Evolutionary conservation across 2,329 filamentous ascomycete genomes (phyloP).

Genomic region (Tolypocladium endophyticum): DNA sequence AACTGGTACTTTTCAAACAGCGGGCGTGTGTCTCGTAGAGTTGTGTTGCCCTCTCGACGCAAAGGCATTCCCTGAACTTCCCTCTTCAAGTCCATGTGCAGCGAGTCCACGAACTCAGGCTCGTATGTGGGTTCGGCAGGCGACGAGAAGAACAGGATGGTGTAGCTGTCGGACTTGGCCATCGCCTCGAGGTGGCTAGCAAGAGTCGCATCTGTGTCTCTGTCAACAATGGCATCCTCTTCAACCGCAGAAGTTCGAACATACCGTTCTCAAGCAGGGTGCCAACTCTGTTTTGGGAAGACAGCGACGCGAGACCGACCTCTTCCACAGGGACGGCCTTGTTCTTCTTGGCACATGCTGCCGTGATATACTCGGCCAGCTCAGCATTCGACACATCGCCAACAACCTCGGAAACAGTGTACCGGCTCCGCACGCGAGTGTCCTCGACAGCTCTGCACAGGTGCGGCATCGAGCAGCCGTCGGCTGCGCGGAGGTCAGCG

Average conservation of each 20-base stretch:
- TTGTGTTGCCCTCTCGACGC: slow-evolving; percentile 27
- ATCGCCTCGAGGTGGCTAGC: slow-evolving; percentile 33
- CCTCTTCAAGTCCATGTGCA: slow-evolving; percentile 69
- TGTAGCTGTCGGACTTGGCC: slow-evolving; percentile 43
- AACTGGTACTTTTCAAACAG: slow-evolving; percentile 93
- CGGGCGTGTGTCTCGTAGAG: slow-evolving; percentile 31
- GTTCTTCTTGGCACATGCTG: slow-evolving; percentile 31
- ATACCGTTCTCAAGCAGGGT: slow-evolving; percentile 38
- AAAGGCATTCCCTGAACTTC: slow-evolving; percentile 20
- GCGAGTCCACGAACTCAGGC: slow-evolving; percentile 47
- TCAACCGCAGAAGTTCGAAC: slow-evolving; percentile 4
- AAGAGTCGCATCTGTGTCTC: slow-evolving; percentile 38
- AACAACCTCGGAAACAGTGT: slow-evolving; percentile 47
- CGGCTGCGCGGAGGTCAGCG: slow-evolving; percentile 49
- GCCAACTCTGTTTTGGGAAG: slow-evolving; percentile 28
- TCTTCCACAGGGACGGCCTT: slow-evolving; percentile 28
- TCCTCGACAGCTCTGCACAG: slow-evolving; percentile 31
- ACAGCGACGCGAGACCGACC: slow-evolving; percentile 29
- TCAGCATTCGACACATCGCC: slow-evolving; percentile 32
- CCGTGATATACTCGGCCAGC: slow-evolving; percentile 32
- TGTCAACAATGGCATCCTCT: slow-evolving; percentile 2
- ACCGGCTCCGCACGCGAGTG: slow-evolving; percentile 25
- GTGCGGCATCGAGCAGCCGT: slow-evolving; percentile 41
- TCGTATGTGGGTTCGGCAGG: slow-evolving; percentile 51
- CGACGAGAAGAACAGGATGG: slow-evolving; percentile 64